These are phyloP conservation scores for Cyclanthera cordifolia DNA, from an alignment of 306 rosid species.

Conservation along the genomic window DNA sequence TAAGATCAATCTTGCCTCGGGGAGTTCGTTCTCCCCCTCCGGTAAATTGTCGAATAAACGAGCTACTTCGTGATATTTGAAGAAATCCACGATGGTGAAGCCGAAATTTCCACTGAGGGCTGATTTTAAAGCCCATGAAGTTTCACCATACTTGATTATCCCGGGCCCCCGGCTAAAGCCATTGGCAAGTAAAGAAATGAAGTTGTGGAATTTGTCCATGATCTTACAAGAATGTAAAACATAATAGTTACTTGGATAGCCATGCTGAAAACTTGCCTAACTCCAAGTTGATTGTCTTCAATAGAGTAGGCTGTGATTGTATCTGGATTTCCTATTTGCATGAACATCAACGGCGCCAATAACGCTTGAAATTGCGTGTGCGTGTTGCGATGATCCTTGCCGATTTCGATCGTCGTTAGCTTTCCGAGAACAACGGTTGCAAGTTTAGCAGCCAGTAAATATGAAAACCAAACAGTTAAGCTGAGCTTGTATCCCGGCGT, in stretches of 20 bases:
- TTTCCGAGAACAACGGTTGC: conserved; percentile 42
- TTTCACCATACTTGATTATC: conserved; percentile 47
- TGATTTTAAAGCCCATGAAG: conserved; percentile 50
- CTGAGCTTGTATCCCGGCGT: conserved; percentile 36
- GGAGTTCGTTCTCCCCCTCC: conserved; percentile 18
- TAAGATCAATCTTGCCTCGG: conserved; percentile 34
- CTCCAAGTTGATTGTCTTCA: conserved; percentile 47
- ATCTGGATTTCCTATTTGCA: conserved; percentile 58
- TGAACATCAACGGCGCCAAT: conserved; percentile 47
- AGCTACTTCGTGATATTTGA: conserved; percentile 31
- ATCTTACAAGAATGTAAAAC: conserved; percentile 36
- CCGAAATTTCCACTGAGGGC: conserved; percentile 33
- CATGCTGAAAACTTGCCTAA: conserved; percentile 37
- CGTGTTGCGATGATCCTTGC: conserved; percentile 26
- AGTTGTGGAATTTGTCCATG: conserved; percentile 38
- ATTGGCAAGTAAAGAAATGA: conserved; percentile 50
- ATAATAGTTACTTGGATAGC: conserved; percentile 42
- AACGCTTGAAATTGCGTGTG: conserved; percentile 31
- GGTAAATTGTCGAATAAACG: conserved; percentile 29
- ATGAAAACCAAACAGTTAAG: conserved; percentile 43
- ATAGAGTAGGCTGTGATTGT: conserved; percentile 57
- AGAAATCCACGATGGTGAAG: conserved; percentile 28
- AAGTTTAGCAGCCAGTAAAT: conserved; percentile 33
- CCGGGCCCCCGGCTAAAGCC: conserved; percentile 40
- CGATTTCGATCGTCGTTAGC: conserved; percentile 40